Base-by-base conservation (phyloP, 306 rosid species). In the Vachellia collinsii region DNA sequence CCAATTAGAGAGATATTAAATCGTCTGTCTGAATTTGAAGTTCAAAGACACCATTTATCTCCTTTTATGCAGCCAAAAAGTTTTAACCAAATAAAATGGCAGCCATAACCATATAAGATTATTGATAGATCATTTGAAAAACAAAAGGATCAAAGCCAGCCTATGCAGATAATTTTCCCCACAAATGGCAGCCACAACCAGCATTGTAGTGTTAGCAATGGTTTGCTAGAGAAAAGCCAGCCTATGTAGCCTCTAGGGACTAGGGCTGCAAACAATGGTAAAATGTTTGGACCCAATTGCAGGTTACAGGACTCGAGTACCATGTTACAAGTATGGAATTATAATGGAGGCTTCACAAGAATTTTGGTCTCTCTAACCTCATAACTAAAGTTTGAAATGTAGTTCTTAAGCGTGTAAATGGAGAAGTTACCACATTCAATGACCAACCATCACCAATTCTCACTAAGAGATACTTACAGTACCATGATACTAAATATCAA, bases 401-500 rank as follows among this genome's bases (percentile, higher is more conserved):
- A 3, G 8, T 62, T 13, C n/a, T 62, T 6, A 62, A 38, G 25
- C 17, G 48, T 38, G 72, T n/a, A 67, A 4, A 66, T 10, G 11
- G 64, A 38, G 48, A 38, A 39, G 58, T 29, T 74, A 19, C 11
- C 11, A 11, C 17, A 29, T 29, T 29, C 34, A 29, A 29, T 29
- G 34, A 29, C 34, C 34, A 63, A 53, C 8, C 37, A 76, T 62
- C 72, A 62, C 46, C 22, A 29, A 19, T 46, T 29, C 36, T 6
- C 37, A 29, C 20, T 3, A 34, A 0, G 71, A 20, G 8, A 8
- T 20, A 22, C 22, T 58, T 11, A 29, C 8, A 23, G 46, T 65
- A 34, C 51, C 67, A 67, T 51, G 68, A 67, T 46, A 53, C 43
- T 50, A 67, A 53, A 78, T 29, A 29, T 29, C 34, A 29, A 29